Conservation (phyloP, 805 yeast genomes). For the Komagataella pastoris region DNA sequence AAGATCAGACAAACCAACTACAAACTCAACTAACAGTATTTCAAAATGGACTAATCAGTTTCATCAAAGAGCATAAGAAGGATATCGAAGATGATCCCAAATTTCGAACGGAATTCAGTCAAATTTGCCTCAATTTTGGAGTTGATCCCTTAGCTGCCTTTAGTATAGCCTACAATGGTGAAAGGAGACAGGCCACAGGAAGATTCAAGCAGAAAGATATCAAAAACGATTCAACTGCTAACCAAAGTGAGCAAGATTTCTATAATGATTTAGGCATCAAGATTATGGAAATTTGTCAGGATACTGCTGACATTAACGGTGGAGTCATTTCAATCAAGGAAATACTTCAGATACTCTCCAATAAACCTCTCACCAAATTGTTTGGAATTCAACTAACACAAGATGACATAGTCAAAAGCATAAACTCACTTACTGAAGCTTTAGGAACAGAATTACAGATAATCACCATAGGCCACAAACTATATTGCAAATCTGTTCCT, state of each 20-base stretch:
- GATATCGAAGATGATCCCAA: constrained; percentile 54
- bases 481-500: constrained; percentile 51
- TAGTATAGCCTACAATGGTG: background rate
- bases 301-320: constrained; percentile 63
- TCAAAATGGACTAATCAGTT: constrained; percentile 62
- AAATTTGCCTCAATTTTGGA: constrained; percentile 69
- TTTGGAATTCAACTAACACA: constrained; percentile 20
- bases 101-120: constrained; percentile 58
- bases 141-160: constrained; percentile 59
- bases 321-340: constrained; percentile 62
- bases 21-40: constrained; percentile 64
- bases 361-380: constrained; percentile 7
- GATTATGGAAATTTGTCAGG: constrained; percentile 63
- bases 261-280: constrained; percentile 58
- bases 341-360: constrained; percentile 20
- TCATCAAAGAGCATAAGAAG: constrained; percentile 57
- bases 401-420: constrained; percentile 42
- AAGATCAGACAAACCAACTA: constrained; percentile 46
- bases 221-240: constrained; percentile 4
- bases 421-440: constrained; percentile 30
- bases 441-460: constrained; percentile 66
- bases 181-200: constrained; percentile 10
- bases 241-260: constrained; percentile 18
- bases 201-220: constrained; percentile 12
- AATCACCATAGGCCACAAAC: constrained; percentile 39